Evolutionary conservation across 208 protist genomes (phyloP), one percentile per base, ranked within the genome.

Genomic region (Leptomonas seymouri): DNA sequence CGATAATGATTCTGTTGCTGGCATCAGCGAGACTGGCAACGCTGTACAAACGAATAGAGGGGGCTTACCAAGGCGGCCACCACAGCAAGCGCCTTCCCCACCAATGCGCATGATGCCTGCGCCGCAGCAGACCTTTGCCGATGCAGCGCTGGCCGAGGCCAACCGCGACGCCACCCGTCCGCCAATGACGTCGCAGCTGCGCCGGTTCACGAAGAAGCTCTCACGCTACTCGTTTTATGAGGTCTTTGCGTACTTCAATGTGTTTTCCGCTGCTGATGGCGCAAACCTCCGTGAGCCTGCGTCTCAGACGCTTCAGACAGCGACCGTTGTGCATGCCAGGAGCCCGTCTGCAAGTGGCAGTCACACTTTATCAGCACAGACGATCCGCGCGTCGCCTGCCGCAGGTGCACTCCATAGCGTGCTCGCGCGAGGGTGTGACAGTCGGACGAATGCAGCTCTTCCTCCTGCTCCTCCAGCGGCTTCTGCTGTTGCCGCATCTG

Each of bases 161-260:
- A 15, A 21, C 6, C 1, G 28, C 15, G 27, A 21, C 20, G 54
- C 2, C 20, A 16, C 7, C 21, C 34, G 18, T 18, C 20, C 54
- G 21, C 28, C 54, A 6, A 27, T 25, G n/a, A 53, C 45, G 23
- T 49, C 58, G 41, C 45, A 11, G 4, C 45, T 64, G 25, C 58
- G 45, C 3, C 34, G 58, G 3, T 15, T 46, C n/a, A 11, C 21
- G 30, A 46, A 62, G 23, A 46, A 18, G 41, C 57, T 62, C 7
- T 62, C 41, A 7, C 57, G 57, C 12, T 62, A 62, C 57, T 62
- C 57, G 2, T 21, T 41, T 1, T 36, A 3, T 5, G 44, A 64
- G 34, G 44, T 41, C 12, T 53, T 46, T 31, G 58, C 58, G 18
- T 64, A 64, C 28, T 53, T 64, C 9, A 64, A 64, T 25, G 58